Percentiles rank a stretch among this genome's conserved stretches.
Conservation (phyloP, 176 grass and related monocot genomes). For the Panicum miliaceum region DNA sequence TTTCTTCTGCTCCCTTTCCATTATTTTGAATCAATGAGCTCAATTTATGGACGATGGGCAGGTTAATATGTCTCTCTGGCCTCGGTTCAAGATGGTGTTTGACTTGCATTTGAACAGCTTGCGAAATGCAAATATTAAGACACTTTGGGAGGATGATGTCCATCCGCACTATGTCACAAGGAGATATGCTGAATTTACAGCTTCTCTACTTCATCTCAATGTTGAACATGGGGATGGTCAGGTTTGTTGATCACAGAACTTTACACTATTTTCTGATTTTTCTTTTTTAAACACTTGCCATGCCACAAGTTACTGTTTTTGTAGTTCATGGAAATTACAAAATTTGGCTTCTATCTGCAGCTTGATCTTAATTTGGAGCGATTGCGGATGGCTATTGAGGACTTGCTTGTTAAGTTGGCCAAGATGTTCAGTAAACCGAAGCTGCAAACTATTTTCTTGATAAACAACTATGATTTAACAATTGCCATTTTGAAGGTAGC, state of each 20-base stretch:
- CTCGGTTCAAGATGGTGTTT: conserved; percentile 99
- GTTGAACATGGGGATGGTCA: conserved; percentile 96
- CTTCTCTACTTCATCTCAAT: conserved; percentile 95
- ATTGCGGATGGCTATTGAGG: conserved; percentile 89
- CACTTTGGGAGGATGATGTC: conserved; percentile 95
- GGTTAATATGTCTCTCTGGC: conserved; percentile 95
- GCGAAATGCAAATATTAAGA: conserved; percentile 86
- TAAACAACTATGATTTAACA: conserved; percentile 98
- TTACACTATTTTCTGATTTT: conserved; percentile 9
- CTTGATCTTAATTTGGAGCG: conserved; percentile 96
- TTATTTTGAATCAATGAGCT: conserved; percentile 27
- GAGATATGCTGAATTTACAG: conserved; percentile 95
- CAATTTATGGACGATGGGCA: conserved; percentile 43
- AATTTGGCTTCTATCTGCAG: conserved; percentile 48
- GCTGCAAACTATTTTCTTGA: conserved; percentile 90
- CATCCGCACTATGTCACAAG: conserved; percentile 96
- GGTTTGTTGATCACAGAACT: conserved; percentile 61
- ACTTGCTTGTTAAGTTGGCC: conserved; percentile 90
- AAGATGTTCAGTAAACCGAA: conserved; percentile 84
- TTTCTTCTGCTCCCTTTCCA: conserved; percentile 24
- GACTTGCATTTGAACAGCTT: conserved; percentile 96
- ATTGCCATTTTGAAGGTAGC: conserved; percentile 89
- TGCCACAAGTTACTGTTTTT: conserved; percentile 36
- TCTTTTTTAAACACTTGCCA: not conserved
- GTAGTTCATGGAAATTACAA: conserved; percentile 25